Percentiles rank a stretch among this genome's conserved stretches.
These are phyloP conservation scores for Fusarium pseudocircinatum DNA, from an alignment of 2,329 filamentous ascomycete species.

Conservation along the genomic window DNA sequence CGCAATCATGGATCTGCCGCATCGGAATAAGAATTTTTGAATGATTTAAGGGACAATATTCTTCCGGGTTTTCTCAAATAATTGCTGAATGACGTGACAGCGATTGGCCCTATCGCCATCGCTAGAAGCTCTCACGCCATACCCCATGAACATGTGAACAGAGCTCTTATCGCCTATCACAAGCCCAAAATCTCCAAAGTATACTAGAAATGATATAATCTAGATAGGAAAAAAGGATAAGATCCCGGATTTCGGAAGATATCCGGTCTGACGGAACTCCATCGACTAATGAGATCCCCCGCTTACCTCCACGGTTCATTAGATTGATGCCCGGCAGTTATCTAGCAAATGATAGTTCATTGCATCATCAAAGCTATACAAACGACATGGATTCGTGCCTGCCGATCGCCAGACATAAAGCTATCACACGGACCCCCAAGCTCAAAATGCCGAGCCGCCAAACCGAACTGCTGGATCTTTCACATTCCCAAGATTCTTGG, in stretches of 20 bases:
- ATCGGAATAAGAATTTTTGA: rapidly evolving
- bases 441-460: neutral
- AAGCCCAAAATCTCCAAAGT: rapidly evolving
- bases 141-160: neutral
- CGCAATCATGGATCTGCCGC: neutral
- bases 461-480: neutral
- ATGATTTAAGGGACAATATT: neutral
- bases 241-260: neutral
- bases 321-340: neutral
- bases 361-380: constrained; percentile 9
- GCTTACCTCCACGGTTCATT: neutral
- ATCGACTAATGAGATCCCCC: neutral
- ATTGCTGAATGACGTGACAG: neutral
- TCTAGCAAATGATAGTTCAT: neutral
- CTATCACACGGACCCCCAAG: neutral
- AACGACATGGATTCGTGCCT: neutral
- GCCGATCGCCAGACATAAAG: neutral
- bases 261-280: neutral
- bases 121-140: neutral
- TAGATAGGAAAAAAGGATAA: neutral
- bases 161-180: neutral
- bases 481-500: neutral
- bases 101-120: neutral
- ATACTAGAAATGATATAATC: neutral
- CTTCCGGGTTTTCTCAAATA: neutral